Evolutionary conservation across 2,329 filamentous ascomycete genomes (phyloP).

Genomic region (Cytospora piceae): DNA sequence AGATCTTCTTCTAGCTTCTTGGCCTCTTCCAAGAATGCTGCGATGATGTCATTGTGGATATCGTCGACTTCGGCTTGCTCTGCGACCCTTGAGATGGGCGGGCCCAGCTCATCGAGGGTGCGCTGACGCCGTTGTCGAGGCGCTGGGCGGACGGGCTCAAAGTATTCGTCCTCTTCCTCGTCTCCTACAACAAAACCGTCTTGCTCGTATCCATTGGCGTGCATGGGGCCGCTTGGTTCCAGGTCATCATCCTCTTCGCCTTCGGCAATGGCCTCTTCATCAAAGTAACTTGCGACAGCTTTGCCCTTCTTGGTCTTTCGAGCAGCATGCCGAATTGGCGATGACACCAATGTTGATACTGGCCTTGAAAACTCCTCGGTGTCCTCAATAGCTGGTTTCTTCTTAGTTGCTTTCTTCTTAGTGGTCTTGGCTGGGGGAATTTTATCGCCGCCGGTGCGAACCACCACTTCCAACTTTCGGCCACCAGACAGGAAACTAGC

Average conservation of each 20-base stretch:
- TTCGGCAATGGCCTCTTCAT: slow-evolving; percentile 36
- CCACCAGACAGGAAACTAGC: slow-evolving; percentile 47
- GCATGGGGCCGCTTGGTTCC: slow-evolving; percentile 41
- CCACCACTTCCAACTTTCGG: slow-evolving; percentile 49
- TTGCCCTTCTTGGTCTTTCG: slow-evolving; percentile 43
- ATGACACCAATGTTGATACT: slow-evolving; percentile 56
- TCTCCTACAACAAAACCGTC: slow-evolving; percentile 46
- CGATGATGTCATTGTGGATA: slow-evolving; percentile 65
- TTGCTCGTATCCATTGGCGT: slow-evolving; percentile 50
- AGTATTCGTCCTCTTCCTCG: slow-evolving; percentile 49
- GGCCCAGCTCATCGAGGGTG: slow-evolving; percentile 50
- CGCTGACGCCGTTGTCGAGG: slow-evolving; percentile 41
- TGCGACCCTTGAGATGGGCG: slow-evolving; percentile 62
- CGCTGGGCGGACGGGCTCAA: slow-evolving; percentile 47
- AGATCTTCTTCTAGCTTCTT: slow-evolving; percentile 63
- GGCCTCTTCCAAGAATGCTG: slow-evolving; percentile 66
- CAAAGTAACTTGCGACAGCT: slow-evolving; percentile 30
- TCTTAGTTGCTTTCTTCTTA: slow-evolving; percentile 42
- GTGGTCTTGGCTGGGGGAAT: slow-evolving; percentile 37
- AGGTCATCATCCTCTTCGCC: slow-evolving; percentile 44
- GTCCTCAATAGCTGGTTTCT: slow-evolving; percentile 31
- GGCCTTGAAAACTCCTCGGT: slow-evolving; percentile 34
- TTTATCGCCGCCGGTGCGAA: slow-evolving; percentile 43
- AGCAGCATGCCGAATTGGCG: slow-evolving; percentile 47
- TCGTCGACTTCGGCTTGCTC: slow-evolving; percentile 54